Evolutionary conservation across 208 protist genomes (phyloP).

Genomic region (Leptomonas seymouri): DNA sequence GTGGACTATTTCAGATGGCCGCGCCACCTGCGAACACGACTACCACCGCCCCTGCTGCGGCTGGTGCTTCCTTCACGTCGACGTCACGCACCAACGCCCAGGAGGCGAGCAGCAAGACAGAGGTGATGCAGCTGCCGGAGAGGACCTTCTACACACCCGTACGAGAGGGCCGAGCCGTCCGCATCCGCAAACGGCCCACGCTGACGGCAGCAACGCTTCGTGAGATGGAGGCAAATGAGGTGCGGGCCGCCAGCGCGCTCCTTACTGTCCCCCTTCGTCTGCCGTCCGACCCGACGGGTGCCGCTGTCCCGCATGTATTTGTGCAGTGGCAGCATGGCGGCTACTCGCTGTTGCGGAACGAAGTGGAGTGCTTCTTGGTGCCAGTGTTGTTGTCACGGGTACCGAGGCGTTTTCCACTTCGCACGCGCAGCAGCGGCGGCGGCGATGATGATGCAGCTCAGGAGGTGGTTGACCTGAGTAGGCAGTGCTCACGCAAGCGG

Average conservation of each 20-base stretch:
- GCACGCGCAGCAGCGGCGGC: conserved; percentile 19
- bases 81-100: background rate
- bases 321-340: conserved; percentile 73
- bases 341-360: conserved; percentile 64
- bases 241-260: conserved; percentile 53
- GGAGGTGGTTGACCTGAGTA: conserved; percentile 25
- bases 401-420: conserved; percentile 32
- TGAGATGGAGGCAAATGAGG: conserved; percentile 72
- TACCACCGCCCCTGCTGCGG: background rate
- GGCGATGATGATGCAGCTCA: background rate
- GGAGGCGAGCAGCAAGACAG: background rate
- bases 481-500: conserved; percentile 2
- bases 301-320: conserved; percentile 31
- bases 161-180: conserved; percentile 40
- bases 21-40: background rate
- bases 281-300: background rate
- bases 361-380: conserved; percentile 47
- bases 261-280: conserved; percentile 26
- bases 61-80: background rate
- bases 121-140: conserved; percentile 28
- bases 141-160: conserved; percentile 58
- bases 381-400: conserved; percentile 39
- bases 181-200: conserved; percentile 56
- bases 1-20: background rate
- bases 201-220: conserved; percentile 37